Base-by-base conservation (phyloP, 2,329 filamentous ascomycete species). In the Simplicillium aogashimaense region DNA sequence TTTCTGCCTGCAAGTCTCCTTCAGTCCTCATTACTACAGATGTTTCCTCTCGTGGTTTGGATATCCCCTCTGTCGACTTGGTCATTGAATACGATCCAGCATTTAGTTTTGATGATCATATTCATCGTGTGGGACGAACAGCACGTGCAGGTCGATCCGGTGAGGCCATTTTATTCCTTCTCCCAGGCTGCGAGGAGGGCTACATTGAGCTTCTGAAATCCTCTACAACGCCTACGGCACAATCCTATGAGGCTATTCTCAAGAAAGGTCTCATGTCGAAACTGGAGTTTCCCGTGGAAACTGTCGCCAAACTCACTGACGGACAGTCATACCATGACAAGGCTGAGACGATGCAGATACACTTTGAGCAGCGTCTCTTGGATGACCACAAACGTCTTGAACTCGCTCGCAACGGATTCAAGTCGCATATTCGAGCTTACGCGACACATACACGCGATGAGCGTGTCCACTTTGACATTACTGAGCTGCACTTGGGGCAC, bases 1-100 rank as follows among this genome's bases (percentile, higher is more conserved):
- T 95, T 62, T 75, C 83, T 3, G 73, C 72, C 33, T 83, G 79
- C 56, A 77, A 74, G 20, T 76, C 85, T 15, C 83, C 90, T 0
- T 82, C 84, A 1, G 78, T 98, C 3, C 74, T 98, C 13, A 76
- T 98, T 47, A 94, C 89, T 50, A 98, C 92, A 1, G 92, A 98
- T 55, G 92, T 98, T 38, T 87, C 92, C 11, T 92, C 92, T 15
- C 86, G 92, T 55, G 92, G 92, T 66, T 79, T 98, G 33, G 92
- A 98, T 68, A 77, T 98, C 13, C 90, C 90, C 1, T 90, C 92
- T 38, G 86, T 98, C 38, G 92, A 98, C 58, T 72, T 95, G 15
- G 88, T 98, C 37, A 76, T 98, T 42, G 92, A 98, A 59, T 97
- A 95, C 57, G 92, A 98, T 56, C 89, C 92, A 0, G 86, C 92